Evolutionary conservation across 441 rosid genomes (phyloP), one percentile per base, ranked within the genome.

Genomic region (Populus hybrid): DNA sequence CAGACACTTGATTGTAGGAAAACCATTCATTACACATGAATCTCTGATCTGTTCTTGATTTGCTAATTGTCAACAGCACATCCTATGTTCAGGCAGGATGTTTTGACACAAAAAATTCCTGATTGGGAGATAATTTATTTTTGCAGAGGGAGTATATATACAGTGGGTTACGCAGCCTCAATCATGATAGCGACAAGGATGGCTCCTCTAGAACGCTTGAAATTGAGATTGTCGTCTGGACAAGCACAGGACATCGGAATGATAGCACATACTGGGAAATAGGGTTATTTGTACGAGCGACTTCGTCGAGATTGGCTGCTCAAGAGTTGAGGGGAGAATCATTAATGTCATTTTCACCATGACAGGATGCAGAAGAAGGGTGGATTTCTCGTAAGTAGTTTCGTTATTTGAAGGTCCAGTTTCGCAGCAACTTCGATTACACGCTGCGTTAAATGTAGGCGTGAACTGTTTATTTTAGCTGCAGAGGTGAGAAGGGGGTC

Each of bases 211-310:
- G 89, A 85, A 90, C 88, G 2, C 88, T 94, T 75, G 98, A 91
- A 74, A 86, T 93, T n/a, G 98, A 93, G 83, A 90, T 93, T 76
- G 85, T 87, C 24, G 85, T 87, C 24, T 94, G 99, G 98, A 90
- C 98, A 36, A 91, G 24, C 24, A 89, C 82, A 73, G 87, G 73
- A 81, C 68, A 45, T 73, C 87, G 9, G 78, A 85, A 82, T 84
- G 89, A 86, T 70, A 64, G 85, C 77, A 81, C 79, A 63, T 81
- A 63, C 10, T 68, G 81, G 68, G 61, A 35, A 40, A 33, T n/a
- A 36, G 7, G 26, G 74, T 42, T 36, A 64, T 56, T 45, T 72
- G 2, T 42, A 29, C 76, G 64, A 53, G 81, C 75, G 76, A 69
- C 67, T 28, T 69, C 77, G 76, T 56, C 8, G 28, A 72, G 79